Base-by-base conservation (phyloP, 768 basidiomycete genomes). In the Kwoniella sp. region DNA sequence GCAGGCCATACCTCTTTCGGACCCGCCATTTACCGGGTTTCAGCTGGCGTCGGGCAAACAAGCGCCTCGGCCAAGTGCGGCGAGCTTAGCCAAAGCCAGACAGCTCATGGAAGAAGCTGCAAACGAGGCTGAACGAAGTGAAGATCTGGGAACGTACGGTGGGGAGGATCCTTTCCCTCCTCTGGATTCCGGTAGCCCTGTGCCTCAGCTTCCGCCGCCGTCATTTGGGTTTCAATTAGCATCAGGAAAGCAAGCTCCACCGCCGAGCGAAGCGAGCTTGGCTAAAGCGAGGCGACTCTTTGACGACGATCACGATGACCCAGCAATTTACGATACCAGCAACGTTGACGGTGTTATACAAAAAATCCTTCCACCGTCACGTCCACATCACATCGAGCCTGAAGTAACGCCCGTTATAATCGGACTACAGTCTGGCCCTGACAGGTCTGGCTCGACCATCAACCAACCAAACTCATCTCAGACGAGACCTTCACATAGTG, bases 171-270 rank as follows among this genome's bases (percentile, higher is more conserved):
- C 48, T 52, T 34, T 50, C 31, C 51, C 58, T 13, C 52, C 58
- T 4, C 23, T 60, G 4, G 26, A 47, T 11, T 22, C 58, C n/a
- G 22, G 1, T 30, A 30, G 25, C 31, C 45, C 23, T 15, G 47
- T 9, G 12, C 55, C 17, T 58, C 57, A n/a, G 25, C 48, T 30
- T 23, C 20, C 20, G 11, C 53, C 54, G 8, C 25, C 26, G 9
- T 11, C 13, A 8, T 13, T 58, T 15, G 64, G 64, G 4, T 65
- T 59, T 22, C n/a, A 37, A 2, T 38, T 59, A 11, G 64, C 50
- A 15, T 65, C 64, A 0, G 64, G 63, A 7, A 45, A 48, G 15
- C 15, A 45, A 20, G 50, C 57, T 4, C 56, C 56, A 9, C 12
- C 26, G 8, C 30, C 57, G 1, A 65, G 63, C 37, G 54, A 65